Base-by-base conservation (phyloP, 805 yeast species). In the Maudiozyma serrabonitensis region DNA sequence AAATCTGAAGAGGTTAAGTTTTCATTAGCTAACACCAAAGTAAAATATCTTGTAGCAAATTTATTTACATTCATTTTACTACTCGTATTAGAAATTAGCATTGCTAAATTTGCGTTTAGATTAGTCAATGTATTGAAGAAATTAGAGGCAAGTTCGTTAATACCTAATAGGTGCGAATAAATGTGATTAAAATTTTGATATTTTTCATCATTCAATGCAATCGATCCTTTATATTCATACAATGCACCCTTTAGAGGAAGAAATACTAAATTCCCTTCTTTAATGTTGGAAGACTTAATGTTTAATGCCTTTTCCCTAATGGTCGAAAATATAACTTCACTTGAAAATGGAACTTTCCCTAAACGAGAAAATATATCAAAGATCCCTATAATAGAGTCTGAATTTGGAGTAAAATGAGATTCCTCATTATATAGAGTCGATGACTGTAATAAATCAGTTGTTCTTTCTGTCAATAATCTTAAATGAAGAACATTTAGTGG, bases 381-480 rank as follows among this genome's bases (percentile, higher is more conserved):
- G n/a, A 69, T 60, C 40, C 67, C 68, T 15, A 69, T 40, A 31
- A 62, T 52, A 2, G 66, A 54, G 47, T 68, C 66, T 15, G 62
- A 54, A 32, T 58, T 58, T 3, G 63, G 58, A 16, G 62, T 56
- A 23, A 59, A 57, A 43, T 58, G 57, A 5, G 61, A 61, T 7
- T 61, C 60, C 8, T 60, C 61, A 46, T 52, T 56, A 28, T 60
- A 54, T 32, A 63, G 53, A 5, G 74, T 68, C 1, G 88, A 81
- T 1, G 86, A 87, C 57, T 80, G 86, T 47, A 83, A 71, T 46
- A 83, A 66, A 61, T 83, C 86, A 0, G 87, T 80, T 0, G 87
- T 81, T 61, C 90, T 70, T 49, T 84, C 82, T 1, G 84, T 77
- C 45, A 83, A 69, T 40, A 78, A 76, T 50, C 82, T 72, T 50